These are phyloP conservation scores for Cymbopogon flexuosus DNA, from an alignment of 202 grass and related monocot genomes.

Conservation along the genomic window DNA sequence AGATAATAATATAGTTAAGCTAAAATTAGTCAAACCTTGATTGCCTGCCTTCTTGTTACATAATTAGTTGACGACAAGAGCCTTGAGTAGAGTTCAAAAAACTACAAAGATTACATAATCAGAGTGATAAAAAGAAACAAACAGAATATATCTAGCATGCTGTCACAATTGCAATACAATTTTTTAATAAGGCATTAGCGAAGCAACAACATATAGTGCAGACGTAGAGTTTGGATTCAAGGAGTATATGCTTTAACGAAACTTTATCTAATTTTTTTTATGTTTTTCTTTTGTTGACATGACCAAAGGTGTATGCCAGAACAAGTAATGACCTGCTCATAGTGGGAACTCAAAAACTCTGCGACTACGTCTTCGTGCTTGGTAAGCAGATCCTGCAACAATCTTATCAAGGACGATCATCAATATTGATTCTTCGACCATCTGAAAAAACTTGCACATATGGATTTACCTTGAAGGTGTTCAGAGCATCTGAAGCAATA, in stretches of 20 bases:
- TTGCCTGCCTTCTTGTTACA: conserved; percentile 91
- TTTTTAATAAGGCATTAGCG: not conserved
- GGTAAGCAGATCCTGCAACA: conserved; percentile 90
- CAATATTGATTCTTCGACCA: not conserved
- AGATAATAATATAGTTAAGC: conserved; percentile 2
- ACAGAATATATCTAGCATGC: not conserved
- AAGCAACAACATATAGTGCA: conserved; percentile 3
- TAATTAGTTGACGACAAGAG: conserved; percentile 81
- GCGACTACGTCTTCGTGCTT: conserved; percentile 78
- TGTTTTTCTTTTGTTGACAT: not conserved
- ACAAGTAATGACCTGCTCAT: conserved; percentile 57
- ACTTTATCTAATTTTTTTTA: not conserved
- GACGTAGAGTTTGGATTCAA: not conserved
- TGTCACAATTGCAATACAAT: not conserved
- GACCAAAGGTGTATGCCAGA: conserved; percentile 2
- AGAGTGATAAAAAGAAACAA: conserved; percentile 11
- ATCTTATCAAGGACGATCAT: conserved; percentile 36
- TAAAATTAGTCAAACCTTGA: conserved; percentile 69
- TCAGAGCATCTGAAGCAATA: conserved; percentile 98
- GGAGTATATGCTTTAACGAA: not conserved
- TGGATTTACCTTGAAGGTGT: conserved; percentile 91
- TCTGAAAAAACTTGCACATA: not conserved
- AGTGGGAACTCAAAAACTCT: conserved; percentile 67
- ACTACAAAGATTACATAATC: conserved; percentile 44
- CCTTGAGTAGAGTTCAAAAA: conserved; percentile 90